Conservation (phyloP, 2,329 filamentous ascomycete species). For the Colletotrichum tanaceti region DNA sequence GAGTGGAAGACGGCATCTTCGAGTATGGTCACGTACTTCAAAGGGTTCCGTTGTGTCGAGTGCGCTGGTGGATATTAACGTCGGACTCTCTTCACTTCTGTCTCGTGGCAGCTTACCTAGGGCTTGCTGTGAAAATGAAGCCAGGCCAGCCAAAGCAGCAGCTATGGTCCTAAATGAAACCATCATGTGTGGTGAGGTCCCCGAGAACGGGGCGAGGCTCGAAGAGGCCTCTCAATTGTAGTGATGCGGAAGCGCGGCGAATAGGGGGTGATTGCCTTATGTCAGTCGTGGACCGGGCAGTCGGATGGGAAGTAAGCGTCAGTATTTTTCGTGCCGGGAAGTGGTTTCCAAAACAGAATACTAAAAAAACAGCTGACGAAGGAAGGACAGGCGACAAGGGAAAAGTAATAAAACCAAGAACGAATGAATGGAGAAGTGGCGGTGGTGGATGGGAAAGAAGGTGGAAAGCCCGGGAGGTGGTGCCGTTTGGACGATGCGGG, state of each 20-base stretch:
- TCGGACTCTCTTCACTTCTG: not conserved
- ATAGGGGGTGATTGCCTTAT: slow-evolving; percentile 17
- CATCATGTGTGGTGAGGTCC: slow-evolving; percentile 46
- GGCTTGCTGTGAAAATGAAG: slow-evolving; percentile 48
- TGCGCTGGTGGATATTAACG: slow-evolving; percentile 60
- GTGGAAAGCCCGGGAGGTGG: slow-evolving; percentile 36
- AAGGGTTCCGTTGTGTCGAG: slow-evolving; percentile 79
- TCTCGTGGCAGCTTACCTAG: slow-evolving; percentile 44
- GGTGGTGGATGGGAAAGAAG: slow-evolving; percentile 31
- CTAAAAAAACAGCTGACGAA: slow-evolving; percentile 11
- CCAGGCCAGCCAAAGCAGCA: slow-evolving; percentile 48
- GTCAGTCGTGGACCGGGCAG: not conserved
- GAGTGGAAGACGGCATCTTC: slow-evolving; percentile 83
- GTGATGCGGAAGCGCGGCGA: slow-evolving; percentile 22
- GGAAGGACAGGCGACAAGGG: slow-evolving; percentile 13
- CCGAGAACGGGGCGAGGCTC: slow-evolving; percentile 38
- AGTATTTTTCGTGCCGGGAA: not conserved
- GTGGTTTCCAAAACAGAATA: not conserved
- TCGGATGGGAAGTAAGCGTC: not conserved
- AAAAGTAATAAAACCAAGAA: slow-evolving; percentile 34
- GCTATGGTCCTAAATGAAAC: slow-evolving; percentile 49
- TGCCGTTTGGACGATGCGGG: slow-evolving; percentile 12
- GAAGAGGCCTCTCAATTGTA: slow-evolving; percentile 25
- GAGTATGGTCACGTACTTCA: slow-evolving; percentile 78
- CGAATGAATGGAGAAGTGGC: slow-evolving; percentile 14